Base-by-base conservation (phyloP, 768 basidiomycete species). In the Tephrocybe rancida region DNA sequence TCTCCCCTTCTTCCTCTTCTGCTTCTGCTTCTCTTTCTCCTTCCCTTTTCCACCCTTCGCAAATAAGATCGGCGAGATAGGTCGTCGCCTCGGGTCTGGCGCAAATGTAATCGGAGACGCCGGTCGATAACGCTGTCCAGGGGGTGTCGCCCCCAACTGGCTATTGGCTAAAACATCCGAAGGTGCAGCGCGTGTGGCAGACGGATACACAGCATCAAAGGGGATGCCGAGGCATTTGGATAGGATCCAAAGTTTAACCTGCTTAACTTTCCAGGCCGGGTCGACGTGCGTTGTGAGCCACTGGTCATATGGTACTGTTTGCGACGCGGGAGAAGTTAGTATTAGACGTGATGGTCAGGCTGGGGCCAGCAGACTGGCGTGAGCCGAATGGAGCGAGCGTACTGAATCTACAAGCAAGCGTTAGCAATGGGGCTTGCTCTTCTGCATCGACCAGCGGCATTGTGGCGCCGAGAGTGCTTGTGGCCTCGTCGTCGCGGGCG, bases 241-340 rank as follows among this genome's bases (percentile, higher is more conserved):
- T 38, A 90, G 76, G 22, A 89, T 68, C 74, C 80, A 83, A 27
- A 77, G 74, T 59, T 90, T 91, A 27, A 86, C 72, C 26, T 87
- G 78, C 14, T 75, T 76, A 35, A 89, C 74, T 60, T 83, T 83
- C 80, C 82, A 87, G 26, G 70, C 59, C 3, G 81, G 73, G 54
- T 85, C 80, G 63, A 87, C 64, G 62, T 87, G 85, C 11, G 88
- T 88, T n/a, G 84, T 71, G 42, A 90, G 71, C 88, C 88, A 91
- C 69, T 88, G 87, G 67, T 91, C 89, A 59, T 84, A 80, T 0
- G 85, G 81, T 21, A 90, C 88, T 86, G 55, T 5, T 14, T 3
- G n/a, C 6, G 44, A 18, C 10, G 11, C 26, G 6, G 35, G 44
- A 54, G 16, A 50, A 9, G 29, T 34, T n/a, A 30, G 29, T 41